Conservation (phyloP, 106 monocot species). For the Dendrobium catenatum region DNA sequence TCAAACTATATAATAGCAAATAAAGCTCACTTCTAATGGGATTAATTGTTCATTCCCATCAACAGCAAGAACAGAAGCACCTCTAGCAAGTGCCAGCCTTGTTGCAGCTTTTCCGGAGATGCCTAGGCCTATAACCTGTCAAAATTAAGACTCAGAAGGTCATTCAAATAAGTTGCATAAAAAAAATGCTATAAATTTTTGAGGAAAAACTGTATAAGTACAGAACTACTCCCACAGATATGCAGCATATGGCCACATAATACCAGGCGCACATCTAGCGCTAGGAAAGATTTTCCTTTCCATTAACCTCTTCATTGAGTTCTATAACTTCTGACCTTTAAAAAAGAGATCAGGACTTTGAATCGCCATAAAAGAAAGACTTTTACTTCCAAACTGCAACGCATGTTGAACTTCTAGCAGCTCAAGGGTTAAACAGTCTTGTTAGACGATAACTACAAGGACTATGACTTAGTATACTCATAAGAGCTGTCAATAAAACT, state of each 20-base stretch:
- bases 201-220: not conserved
- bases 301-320: not conserved
- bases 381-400: not conserved
- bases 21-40: slow-evolving; percentile 27
- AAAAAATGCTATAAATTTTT: not conserved
- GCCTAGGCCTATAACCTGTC: slow-evolving; percentile 43
- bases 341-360: not conserved
- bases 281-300: not conserved
- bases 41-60: slow-evolving; percentile 34
- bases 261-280: not conserved
- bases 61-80: slow-evolving; percentile 42
- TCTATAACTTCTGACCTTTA: not conserved
- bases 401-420: not conserved
- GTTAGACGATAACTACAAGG: not conserved
- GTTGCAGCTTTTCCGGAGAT: slow-evolving; percentile 38
- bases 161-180: not conserved
- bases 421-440: not conserved
- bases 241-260: not conserved
- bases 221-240: not conserved
- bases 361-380: not conserved
- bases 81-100: slow-evolving; percentile 41
- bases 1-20: not conserved
- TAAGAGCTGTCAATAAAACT: not conserved
- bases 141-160: not conserved
- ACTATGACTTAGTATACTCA: not conserved